Percentiles rank a stretch among this genome's conserved stretches.
Conservation (phyloP, 2,329 filamentous ascomycete genomes). For the Talaromyces sp. region DNA sequence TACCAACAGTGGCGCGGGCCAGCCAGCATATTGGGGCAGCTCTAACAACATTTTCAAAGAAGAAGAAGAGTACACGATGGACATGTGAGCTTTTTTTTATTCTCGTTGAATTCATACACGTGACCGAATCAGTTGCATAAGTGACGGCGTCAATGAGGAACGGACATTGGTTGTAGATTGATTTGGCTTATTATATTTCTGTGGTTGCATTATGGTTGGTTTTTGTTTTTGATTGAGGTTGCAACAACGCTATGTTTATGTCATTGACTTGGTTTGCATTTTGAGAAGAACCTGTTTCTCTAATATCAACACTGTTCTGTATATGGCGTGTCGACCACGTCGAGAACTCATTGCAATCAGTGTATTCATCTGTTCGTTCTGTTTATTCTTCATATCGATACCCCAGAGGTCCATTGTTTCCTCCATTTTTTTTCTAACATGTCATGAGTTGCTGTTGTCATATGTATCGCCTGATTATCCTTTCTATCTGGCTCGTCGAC, state of each 20-base stretch:
- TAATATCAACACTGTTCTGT: not conserved
- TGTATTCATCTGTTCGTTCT: constrained; percentile 3
- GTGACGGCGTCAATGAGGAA: constrained; percentile 28
- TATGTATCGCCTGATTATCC: not conserved
- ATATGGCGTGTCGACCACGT: not conserved
- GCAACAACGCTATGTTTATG: not conserved
- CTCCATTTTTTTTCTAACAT: constrained; percentile 4
- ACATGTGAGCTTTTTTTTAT: constrained; percentile 42
- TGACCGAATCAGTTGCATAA: constrained; percentile 29
- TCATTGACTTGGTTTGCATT: not conserved
- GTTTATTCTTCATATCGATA: constrained; percentile 8
- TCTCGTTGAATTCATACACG: constrained; percentile 9
- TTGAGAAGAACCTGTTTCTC: not conserved
- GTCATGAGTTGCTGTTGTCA: constrained; percentile 3
- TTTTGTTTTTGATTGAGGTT: constrained; percentile 13
- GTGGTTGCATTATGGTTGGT: constrained; percentile 31
- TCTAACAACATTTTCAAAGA: constrained; percentile 73
- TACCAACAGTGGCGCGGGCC: constrained; percentile 46
- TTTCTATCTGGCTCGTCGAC: not conserved
- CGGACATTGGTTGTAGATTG: constrained; percentile 45
- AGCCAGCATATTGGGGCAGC: constrained; percentile 54
- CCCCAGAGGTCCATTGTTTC: constrained; percentile 12
- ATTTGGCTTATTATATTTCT: constrained; percentile 27
- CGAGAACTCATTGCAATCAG: constrained; percentile 3
- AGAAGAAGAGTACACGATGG: constrained; percentile 91